Evolutionary conservation across 2,329 filamentous ascomycete genomes (phyloP).

Genomic region (Cryoendolithus antarcticus): DNA sequence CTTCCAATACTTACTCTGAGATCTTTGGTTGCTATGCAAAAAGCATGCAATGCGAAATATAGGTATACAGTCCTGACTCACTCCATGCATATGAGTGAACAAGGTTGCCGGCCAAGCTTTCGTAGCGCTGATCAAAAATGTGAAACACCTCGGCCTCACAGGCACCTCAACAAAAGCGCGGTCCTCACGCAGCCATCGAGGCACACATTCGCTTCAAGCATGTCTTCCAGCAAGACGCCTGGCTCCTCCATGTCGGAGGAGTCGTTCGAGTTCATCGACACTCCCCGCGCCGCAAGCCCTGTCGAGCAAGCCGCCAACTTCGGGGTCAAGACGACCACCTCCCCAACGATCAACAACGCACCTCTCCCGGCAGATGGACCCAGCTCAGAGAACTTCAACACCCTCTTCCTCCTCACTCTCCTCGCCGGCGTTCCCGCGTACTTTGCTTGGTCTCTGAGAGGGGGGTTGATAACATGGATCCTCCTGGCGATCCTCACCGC

Average conservation of each 20-base stretch:
- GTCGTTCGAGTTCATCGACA: constrained; percentile 55
- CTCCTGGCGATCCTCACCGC: constrained; percentile 73
- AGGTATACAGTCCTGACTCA: too few species aligned
- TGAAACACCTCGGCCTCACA: too few species aligned
- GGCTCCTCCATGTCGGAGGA: constrained; percentile 30
- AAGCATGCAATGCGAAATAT: too few species aligned
- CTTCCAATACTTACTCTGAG: too few species aligned
- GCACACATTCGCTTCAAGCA: too few species aligned
- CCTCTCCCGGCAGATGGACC: constrained; percentile 83
- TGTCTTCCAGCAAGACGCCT: constrained; percentile 5
- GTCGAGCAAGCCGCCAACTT: constrained; percentile 41
- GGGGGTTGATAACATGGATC: constrained; percentile 74
- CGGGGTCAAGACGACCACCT: constrained; percentile 54
- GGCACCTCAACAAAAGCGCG: too few species aligned
- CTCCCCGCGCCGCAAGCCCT: constrained; percentile 43
- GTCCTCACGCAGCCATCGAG: too few species aligned
- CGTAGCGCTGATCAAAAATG: too few species aligned
- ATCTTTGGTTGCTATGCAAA: too few species aligned
- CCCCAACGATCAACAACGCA: constrained; percentile 27
- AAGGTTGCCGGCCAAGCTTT: too few species aligned
- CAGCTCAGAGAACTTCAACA: constrained; percentile 63
- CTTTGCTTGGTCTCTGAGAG: constrained; percentile 69
- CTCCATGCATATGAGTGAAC: too few species aligned
- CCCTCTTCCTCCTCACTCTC: constrained; percentile 59
- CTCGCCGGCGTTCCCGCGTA: constrained; percentile 64